Conservation (phyloP, 345 rosid genomes). For the Reutealis trisperma region DNA sequence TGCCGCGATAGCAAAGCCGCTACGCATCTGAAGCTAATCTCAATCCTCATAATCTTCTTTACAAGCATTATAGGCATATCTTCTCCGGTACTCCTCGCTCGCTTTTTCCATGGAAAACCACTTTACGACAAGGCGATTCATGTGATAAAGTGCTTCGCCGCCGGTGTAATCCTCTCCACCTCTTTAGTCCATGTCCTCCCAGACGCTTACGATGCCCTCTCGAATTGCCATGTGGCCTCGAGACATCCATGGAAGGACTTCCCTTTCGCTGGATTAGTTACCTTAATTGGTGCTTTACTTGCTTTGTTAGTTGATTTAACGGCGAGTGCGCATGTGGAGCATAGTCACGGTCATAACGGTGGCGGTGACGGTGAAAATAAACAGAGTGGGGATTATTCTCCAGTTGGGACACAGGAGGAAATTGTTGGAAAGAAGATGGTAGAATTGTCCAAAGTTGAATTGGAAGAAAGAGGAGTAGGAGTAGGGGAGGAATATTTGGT, state of each 20-base stretch:
- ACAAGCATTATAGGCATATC: slow-evolving; percentile 75
- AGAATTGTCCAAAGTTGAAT: slow-evolving; percentile 38
- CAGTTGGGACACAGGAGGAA: slow-evolving; percentile 45
- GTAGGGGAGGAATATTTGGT: slow-evolving; percentile 40
- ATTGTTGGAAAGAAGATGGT: slow-evolving; percentile 28
- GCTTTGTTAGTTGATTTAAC: slow-evolving; percentile 82
- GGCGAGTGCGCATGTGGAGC: slow-evolving; percentile 76
- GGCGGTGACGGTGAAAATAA: slow-evolving; percentile 19
- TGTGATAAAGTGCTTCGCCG: slow-evolving; percentile 86
- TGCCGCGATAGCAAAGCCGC: slow-evolving; percentile 73
- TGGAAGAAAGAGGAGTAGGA: slow-evolving; percentile 19
- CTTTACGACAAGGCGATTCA: slow-evolving; percentile 70
- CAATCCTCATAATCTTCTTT: slow-evolving; percentile 62
- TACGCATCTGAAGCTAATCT: slow-evolving; percentile 63
- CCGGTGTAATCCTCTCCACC: slow-evolving; percentile 94
- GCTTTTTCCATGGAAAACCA: slow-evolving; percentile 75
- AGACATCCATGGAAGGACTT: slow-evolving; percentile 86
- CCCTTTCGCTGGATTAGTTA: slow-evolving; percentile 81
- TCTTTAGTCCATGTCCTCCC: slow-evolving; percentile 93
- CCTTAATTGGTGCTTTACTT: slow-evolving; percentile 61
- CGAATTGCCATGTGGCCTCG: slow-evolving; percentile 75
- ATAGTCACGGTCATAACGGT: slow-evolving; percentile 35
- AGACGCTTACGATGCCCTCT: slow-evolving; percentile 70
- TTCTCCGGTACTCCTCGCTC: slow-evolving; percentile 68
- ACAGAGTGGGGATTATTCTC: slow-evolving; percentile 33